These are phyloP conservation scores for Pseudopithomyces maydicus DNA, from an alignment of 2,329 filamentous ascomycete genomes.

Conservation along the genomic window DNA sequence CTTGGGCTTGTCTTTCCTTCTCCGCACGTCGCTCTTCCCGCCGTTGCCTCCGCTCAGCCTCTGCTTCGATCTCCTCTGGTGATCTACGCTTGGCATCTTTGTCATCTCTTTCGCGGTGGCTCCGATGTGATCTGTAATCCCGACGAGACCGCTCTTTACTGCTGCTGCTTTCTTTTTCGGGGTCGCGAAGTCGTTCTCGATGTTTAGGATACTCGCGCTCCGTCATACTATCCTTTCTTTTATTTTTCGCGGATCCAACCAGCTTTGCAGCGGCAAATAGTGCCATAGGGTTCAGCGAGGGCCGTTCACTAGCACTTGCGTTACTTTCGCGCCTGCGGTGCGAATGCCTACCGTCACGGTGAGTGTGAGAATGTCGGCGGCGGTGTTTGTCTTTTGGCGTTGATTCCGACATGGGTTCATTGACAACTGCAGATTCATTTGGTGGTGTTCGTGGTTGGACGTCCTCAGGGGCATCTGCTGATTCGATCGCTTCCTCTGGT, in stretches of 20 bases:
- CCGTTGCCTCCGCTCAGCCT: constrained; percentile 32
- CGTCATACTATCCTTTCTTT: constrained; percentile 39
- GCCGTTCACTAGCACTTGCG: constrained; percentile 32
- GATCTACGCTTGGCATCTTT: constrained; percentile 35
- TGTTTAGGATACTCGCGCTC: constrained; percentile 30
- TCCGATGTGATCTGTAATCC: constrained; percentile 32
- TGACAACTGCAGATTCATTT: constrained; percentile 34
- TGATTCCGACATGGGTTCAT: constrained; percentile 25
- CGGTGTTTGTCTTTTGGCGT: constrained; percentile 31
- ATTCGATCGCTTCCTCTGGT: neutral
- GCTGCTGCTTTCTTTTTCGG: constrained; percentile 29
- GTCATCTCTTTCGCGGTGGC: constrained; percentile 33
- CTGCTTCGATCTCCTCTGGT: constrained; percentile 30
- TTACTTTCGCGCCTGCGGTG: constrained; percentile 39
- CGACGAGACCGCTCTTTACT: constrained; percentile 34
- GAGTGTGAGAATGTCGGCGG: constrained; percentile 36
- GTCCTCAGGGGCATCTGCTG: neutral
- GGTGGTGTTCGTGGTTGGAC: constrained; percentile 19
- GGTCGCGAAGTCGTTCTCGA: constrained; percentile 26
- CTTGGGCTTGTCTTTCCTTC: constrained; percentile 30
- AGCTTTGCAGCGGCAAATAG: constrained; percentile 27
- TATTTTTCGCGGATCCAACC: constrained; percentile 26
- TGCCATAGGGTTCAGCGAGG: constrained; percentile 21
- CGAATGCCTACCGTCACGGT: constrained; percentile 33
- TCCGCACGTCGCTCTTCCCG: constrained; percentile 35